These are phyloP conservation scores for Citrullus mucosospermus DNA, from an alignment of 306 rosid genomes.

Conservation along the genomic window DNA sequence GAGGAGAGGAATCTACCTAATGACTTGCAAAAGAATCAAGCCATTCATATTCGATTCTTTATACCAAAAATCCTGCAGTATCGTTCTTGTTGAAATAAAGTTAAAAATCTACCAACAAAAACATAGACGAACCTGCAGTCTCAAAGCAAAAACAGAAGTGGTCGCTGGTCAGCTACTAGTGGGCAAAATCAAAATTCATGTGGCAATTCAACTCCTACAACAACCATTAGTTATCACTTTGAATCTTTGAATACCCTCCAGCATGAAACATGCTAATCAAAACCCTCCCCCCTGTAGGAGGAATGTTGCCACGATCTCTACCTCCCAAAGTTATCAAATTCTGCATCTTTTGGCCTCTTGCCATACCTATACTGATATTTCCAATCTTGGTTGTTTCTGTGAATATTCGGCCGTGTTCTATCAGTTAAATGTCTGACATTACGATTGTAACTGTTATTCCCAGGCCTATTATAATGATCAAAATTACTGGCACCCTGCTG, in stretches of 20 bases:
- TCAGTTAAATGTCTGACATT: conserved; percentile 20
- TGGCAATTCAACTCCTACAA: conserved; percentile 16
- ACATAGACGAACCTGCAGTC: background rate
- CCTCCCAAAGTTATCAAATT: conserved; percentile 19
- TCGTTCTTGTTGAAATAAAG: background rate
- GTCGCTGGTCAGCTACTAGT: background rate
- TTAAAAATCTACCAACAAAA: background rate
- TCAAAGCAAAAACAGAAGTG: background rate
- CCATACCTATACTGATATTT: conserved; percentile 21
- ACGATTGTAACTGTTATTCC: conserved; percentile 18
- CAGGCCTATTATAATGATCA: conserved; percentile 14
- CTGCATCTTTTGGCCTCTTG: conserved; percentile 21
- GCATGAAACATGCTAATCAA: conserved; percentile 10
- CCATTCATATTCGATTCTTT: background rate
- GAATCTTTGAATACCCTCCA: conserved; percentile 25
- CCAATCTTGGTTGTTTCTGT: conserved; percentile 21
- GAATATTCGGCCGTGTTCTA: conserved; percentile 25
- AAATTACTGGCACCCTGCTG: conserved; percentile 17
- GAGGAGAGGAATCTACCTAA: background rate
- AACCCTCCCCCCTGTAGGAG: conserved; percentile 22
- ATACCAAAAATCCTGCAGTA: background rate
- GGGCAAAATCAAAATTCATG: conserved; percentile 1
- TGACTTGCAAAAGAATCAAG: background rate
- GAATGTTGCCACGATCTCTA: conserved; percentile 20
- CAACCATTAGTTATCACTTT: conserved; percentile 20